Base-by-base conservation (phyloP, 371 early-diverging fungal genomes). In the Mortierella sp. region DNA sequence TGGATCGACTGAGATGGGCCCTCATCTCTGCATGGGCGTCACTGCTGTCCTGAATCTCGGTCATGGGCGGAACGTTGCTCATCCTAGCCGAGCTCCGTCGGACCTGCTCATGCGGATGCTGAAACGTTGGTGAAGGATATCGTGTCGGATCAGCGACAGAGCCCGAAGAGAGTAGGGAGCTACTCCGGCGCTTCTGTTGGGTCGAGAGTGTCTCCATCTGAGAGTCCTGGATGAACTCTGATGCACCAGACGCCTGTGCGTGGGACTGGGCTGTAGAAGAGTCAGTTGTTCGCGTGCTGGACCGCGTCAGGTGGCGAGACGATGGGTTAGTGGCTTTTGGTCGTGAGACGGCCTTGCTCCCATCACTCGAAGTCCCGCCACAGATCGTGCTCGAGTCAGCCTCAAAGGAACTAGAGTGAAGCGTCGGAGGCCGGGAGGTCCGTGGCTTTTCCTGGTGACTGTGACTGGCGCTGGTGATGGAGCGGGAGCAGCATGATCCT, bases 321-420 rank as follows among this genome's bases (percentile, higher is more conserved):
- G 37, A 37, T 37, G 37, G 9, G 9, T 37, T 3, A 3, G 37
- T 37, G 37, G 9, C 37, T 9, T 37, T 37, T 37, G 37, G 9
- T 37, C 37, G 55, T 18, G 26, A 64, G 2, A 11, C 55, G 15
- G 56, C 37, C 9, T 65, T 68, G 30, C 47, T 55, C 5, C 37
- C 48, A 18, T 72, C 72, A 37, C 62, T 72, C n/a, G 61, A 48
- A 5, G 9, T 37, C 9, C 37, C 37, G 11, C 68, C 59, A 43
- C 62, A 72, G 21, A 77, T 52, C 9, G 77, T 72, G 58, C 72
- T 69, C 19, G 51, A 19, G 51, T 72, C 68, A 1, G 53, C 65
- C 12, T 68, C 72, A 37, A 37, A 37, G 37, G 37, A 37, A 37
- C 37, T 9, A 37, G 37, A 37, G 37, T 37, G 37, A 52, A 52